Conservation (phyloP, 768 basidiomycete genomes). For the Trichaptum fuscoviolaceum region DNA sequence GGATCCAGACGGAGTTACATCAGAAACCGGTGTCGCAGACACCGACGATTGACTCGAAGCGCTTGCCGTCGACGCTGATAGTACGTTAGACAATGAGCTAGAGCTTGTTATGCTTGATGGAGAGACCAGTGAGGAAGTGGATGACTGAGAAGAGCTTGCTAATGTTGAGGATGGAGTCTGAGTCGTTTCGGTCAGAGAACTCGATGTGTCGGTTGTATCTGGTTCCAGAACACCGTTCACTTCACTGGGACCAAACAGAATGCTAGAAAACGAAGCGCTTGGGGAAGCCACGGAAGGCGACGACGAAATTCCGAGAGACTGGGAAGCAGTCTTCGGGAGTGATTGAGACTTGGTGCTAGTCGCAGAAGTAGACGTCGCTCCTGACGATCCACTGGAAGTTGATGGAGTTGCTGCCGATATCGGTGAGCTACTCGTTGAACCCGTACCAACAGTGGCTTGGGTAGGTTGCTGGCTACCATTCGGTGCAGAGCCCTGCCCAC, state of each 20-base stretch:
- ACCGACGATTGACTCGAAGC: not conserved
- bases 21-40: not conserved
- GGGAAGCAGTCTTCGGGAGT: not conserved
- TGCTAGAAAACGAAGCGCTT: not conserved
- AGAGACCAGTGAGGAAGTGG: not conserved
- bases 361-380: not conserved
- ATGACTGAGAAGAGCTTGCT: not conserved
- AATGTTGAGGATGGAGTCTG: not conserved
- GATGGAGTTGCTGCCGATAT: not conserved
- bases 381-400: not conserved
- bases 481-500: not conserved
- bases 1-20: not conserved
- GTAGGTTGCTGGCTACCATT: not conserved
- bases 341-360: not conserved
- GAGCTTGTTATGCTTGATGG: not conserved
- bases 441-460: not conserved
- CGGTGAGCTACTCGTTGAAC: not conserved
- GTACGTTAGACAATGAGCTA: not conserved
- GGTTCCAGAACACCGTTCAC: not conserved
- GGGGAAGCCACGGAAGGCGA: not conserved
- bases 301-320: not conserved
- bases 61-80: not conserved
- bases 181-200: not conserved
- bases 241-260: not conserved
- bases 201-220: not conserved